Evolutionary conservation across 345 rosid species (phyloP).

Genomic region (Citropsis articulata): DNA sequence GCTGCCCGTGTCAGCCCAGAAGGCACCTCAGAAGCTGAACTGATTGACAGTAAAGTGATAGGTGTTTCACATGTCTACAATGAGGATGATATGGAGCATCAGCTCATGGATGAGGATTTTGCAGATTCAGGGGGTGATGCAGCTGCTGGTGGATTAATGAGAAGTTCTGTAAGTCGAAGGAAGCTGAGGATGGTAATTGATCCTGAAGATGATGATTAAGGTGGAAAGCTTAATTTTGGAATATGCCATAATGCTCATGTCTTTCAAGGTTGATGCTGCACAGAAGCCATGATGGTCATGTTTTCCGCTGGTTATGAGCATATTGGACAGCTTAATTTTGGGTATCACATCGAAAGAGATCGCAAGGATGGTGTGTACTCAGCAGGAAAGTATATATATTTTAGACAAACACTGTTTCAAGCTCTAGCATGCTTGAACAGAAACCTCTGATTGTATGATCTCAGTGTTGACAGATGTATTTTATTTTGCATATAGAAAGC

Average conservation of each 20-base stretch:
- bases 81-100: slow-evolving; percentile 19
- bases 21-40: slow-evolving; percentile 30
- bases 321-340: not conserved
- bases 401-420: not conserved
- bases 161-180: slow-evolving; percentile 41
- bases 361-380: not conserved
- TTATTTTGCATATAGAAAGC: not conserved
- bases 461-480: not conserved
- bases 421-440: not conserved
- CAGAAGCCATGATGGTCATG: not conserved
- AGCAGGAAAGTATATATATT: not conserved
- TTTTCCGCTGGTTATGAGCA: not conserved
- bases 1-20: slow-evolving; percentile 12
- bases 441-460: not conserved
- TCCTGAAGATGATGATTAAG: slow-evolving; percentile 59
- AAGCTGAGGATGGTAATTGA: slow-evolving; percentile 64
- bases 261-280: not conserved
- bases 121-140: slow-evolving; percentile 43
- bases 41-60: slow-evolving; percentile 9
- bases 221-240: not conserved
- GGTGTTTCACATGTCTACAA: slow-evolving; percentile 16
- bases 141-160: slow-evolving; percentile 9
- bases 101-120: slow-evolving; percentile 39
- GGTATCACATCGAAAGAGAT: not conserved
- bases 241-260: not conserved